A percentile compares a stretch with the other conserved stretches of the same genome.
Evolutionary conservation across 805 yeast genomes (phyloP).

Genomic region (Saccharomycopsis fibuligera): DNA sequence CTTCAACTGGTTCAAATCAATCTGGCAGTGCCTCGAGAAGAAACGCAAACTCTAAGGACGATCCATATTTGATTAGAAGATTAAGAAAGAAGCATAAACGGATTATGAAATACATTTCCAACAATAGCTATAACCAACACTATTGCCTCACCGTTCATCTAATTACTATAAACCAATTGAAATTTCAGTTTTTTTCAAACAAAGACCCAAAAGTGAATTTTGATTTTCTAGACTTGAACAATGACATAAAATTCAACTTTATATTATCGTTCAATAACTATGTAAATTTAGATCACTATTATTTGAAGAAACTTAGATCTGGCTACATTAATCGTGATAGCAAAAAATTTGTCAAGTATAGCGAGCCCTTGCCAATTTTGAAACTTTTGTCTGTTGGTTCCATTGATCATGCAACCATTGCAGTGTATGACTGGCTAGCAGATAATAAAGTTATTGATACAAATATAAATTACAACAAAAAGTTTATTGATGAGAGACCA

Average conservation of each 20-base stretch:
- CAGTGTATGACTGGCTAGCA: slow-evolving; percentile 22
- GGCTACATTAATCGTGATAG: slow-evolving; percentile 9
- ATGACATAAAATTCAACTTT: slow-evolving; percentile 30
- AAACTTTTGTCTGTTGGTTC: slow-evolving; percentile 41
- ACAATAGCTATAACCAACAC: slow-evolving; percentile 3
- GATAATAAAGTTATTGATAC: slow-evolving; percentile 14
- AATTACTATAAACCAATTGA: slow-evolving; percentile 17
- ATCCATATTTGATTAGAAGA: slow-evolving; percentile 17
- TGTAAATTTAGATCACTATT: slow-evolving; percentile 29
- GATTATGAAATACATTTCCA: slow-evolving; percentile 8
- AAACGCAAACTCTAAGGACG: slow-evolving; percentile 14
- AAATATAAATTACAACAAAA: slow-evolving; percentile 8
- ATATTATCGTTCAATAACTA: slow-evolving; percentile 45
- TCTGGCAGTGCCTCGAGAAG: not conserved
- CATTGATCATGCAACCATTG: slow-evolving; percentile 35
- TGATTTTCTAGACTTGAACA: slow-evolving; percentile 15
- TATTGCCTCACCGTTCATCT: slow-evolving; percentile 20
- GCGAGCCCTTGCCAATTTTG: slow-evolving; percentile 32
- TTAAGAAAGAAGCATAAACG: slow-evolving; percentile 11
- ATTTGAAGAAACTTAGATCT: slow-evolving; percentile 26
- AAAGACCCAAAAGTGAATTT: slow-evolving; percentile 2
- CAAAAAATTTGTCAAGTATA: not conserved
- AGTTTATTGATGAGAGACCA: slow-evolving; percentile 11
- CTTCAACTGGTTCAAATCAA: not conserved
- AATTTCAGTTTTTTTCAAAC: slow-evolving; percentile 19